A percentile compares a stretch with the other conserved stretches of the same genome.
Conservation (phyloP, 306 rosid genomes). For the Glycine latifolia region DNA sequence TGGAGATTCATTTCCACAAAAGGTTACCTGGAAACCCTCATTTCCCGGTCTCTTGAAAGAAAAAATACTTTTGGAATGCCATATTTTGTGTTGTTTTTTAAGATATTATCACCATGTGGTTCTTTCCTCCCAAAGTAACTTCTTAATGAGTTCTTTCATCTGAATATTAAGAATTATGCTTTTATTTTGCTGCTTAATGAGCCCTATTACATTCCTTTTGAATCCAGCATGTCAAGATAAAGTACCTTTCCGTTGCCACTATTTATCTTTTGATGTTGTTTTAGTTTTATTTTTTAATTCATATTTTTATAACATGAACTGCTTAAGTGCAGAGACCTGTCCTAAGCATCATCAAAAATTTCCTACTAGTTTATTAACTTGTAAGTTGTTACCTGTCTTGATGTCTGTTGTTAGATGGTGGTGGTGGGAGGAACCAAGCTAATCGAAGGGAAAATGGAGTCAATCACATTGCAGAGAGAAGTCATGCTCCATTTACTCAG, state of each 20-base stretch:
- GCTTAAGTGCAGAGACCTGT: neutral
- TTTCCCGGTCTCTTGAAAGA: neutral
- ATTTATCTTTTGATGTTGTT: conserved; percentile 29
- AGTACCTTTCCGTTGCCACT: neutral
- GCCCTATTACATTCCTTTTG: conserved; percentile 9
- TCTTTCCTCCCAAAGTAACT: neutral
- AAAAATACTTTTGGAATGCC: neutral
- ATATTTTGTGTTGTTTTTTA: conserved; percentile 10
- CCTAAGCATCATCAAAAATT: neutral
- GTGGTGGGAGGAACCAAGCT: conserved; percentile 60
- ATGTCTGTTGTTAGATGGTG: conserved; percentile 60
- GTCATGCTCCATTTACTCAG: conserved; percentile 47
- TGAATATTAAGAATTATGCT: neutral
- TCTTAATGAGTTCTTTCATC: conserved; percentile 16
- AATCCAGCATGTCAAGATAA: neutral
- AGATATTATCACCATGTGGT: neutral
- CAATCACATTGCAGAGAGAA: conserved; percentile 57
- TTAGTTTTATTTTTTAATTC: neutral
- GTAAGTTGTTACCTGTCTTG: conserved; percentile 28
- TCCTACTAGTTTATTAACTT: conserved; percentile 29
- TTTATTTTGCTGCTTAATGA: conserved; percentile 7
- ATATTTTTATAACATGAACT: neutral
- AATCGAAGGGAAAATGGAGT: conserved; percentile 69
- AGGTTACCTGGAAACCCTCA: conserved; percentile 25
- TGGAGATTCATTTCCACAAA: conserved; percentile 27